Base-by-base conservation (phyloP, 1,284 basidiomycete species). In the Stygiomarasmius scandens region DNA sequence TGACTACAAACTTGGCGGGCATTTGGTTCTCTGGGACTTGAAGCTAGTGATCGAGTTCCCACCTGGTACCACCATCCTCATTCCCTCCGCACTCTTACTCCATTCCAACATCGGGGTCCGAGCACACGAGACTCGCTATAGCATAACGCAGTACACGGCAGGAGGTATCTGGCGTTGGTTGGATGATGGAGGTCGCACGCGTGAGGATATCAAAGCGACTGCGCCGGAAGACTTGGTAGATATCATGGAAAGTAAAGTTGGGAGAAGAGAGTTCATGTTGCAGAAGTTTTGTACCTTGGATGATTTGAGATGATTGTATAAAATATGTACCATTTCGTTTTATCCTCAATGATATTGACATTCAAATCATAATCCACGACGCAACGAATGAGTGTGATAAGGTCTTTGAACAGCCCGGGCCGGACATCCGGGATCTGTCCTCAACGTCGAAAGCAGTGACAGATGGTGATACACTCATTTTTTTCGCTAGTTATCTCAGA, bases 21-120 rank as follows among this genome's bases (percentile, higher is more conserved):
- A 62, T 23, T 25, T 59, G 2, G 45, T 62, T 11, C 47, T 62
- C 2, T 61, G 58, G 57, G 54, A 61, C 22, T 32, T 59, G 3
- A 32, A 50, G 9, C 9, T 59, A 2, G 38, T 59, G 10, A 44
- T 61, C 19, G 43, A 52, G 6, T 61, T 61, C 24, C 60, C 60
- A 14, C 58, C 60, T 2, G 58, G 58, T 16, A 19, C 12, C 12
- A 48, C 46, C 2, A 54, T 54, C 6, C 43, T 54, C 20, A 41
- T 54, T 22, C 60, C 60, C 1, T 61, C 60, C 2, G 58, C 60
- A 10, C 29, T 59, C 3, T 8, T 61, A 4, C 1, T 16, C 19
- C 60, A 61, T 27, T 56, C 54, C 2, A 61, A 61, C 49, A 45
- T 44, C 4, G 54, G 43, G 2, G 44, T 52, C 29, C 54, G 54